phyloP scores from a whole-genome alignment of 331 rosid species.

The Acacia concinna region DNA sequence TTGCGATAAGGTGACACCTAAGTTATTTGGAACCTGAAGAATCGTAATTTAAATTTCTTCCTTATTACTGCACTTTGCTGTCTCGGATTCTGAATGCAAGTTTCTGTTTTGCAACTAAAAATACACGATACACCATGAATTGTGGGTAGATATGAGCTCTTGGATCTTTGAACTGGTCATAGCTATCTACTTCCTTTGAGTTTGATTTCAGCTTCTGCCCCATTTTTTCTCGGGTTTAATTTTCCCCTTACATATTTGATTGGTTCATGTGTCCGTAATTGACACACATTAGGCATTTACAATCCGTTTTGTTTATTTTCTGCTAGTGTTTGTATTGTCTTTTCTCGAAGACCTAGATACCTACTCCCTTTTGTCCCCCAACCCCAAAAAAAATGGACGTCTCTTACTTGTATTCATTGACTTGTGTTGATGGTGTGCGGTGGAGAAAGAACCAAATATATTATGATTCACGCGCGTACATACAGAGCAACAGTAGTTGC shows the following conservation, averaged over 20 bases:
- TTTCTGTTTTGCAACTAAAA: not conserved
- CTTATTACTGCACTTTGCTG: not conserved
- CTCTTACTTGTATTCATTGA: not conserved
- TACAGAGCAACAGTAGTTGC: not conserved
- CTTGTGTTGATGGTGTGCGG: not conserved
- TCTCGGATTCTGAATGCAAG: not conserved
- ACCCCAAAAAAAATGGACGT: too few relatives aligned
- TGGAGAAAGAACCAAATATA: not conserved
- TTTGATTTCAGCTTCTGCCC: not conserved
- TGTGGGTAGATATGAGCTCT: not conserved
- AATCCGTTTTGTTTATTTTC: not conserved
- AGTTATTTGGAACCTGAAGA: not conserved
- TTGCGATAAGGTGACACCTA: slow-evolving; percentile 65
- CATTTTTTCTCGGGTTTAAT: not conserved
- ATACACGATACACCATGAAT: not conserved
- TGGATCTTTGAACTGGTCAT: not conserved
- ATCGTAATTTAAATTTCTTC: not conserved
- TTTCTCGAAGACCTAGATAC: not conserved
- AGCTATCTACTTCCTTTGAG: not conserved
- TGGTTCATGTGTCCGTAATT: not conserved
- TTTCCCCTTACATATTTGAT: not conserved
- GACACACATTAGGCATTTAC: not conserved
- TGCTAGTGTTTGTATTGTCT: not conserved
- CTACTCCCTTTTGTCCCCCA: not conserved
- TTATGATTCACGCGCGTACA: not conserved